Base-by-base conservation (phyloP, 2,329 filamentous ascomycete genomes). In the Aspergillus pseudotamarii region DNA sequence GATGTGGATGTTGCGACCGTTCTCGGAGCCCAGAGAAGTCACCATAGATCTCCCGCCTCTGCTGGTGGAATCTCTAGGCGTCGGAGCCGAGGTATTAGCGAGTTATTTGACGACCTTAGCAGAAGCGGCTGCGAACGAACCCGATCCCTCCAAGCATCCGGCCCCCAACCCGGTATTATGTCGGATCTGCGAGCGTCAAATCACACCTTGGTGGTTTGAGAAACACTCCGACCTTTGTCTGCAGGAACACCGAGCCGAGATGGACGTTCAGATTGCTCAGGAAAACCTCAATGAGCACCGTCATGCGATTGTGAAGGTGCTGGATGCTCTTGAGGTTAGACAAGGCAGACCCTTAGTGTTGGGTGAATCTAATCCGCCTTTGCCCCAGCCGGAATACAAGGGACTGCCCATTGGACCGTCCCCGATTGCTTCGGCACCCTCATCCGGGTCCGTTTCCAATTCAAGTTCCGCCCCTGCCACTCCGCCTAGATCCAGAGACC, bases 1-100 rank as follows among this genome's bases (percentile, higher is more conserved):
- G 21, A 99, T 99, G 96, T 99, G 95, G 95, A 99, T 99, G 93
- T 88, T 99, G 69, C 91, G 95, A 68, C 95, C 94, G 2, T 96
- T 93, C 79, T 89, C 93, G 46, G 86, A 90, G 46, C 91, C 94
- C 6, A 88, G 93, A 68, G 94, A 98, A 81, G 92, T 99, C 73
- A 96, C 96, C 67, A 98, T 99, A 71, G 95, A 98, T 76, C 86
- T 99, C 8, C 94, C 96, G 19, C 84, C 88, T 62, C 82, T 97
- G 32, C 89, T 99, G 64, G 94, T 98, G 58, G 94, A 98, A 72
- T 94, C 94, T 1, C 85, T 99, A 19, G 95, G 95, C 43, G 94
- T 96, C 32, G 95, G 95, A 45, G 96, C 95, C 57, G 94, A 98
- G 78, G 90, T 99, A 59, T 86, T 99, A 38, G 95, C 96, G 57